Percentiles rank a stretch among this genome's conserved stretches.
phyloP scores from a whole-genome alignment of 352 stramenopile genomes.

The Globisporangium cederbergense region DNA sequence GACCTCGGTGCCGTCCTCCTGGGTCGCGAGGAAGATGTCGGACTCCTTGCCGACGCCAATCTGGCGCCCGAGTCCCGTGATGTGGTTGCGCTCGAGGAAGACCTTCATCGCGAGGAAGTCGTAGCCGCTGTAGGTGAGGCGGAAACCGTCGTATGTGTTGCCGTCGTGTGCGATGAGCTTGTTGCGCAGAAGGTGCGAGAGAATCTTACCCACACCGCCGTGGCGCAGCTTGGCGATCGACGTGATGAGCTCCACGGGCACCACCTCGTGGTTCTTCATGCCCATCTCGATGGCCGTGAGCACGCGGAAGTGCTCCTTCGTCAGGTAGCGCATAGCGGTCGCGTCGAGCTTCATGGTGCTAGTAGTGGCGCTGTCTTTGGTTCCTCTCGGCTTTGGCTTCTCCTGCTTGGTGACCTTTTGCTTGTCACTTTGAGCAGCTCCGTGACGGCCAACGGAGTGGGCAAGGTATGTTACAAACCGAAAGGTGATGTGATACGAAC shows the following conservation, averaged over 20 bases:
- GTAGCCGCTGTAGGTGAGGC: constrained; percentile 99
- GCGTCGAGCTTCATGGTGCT: constrained; percentile 91
- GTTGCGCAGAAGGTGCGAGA: constrained; percentile 95
- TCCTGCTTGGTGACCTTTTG: constrained; percentile 10
- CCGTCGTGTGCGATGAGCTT: constrained; percentile 98
- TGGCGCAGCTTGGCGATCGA: constrained; percentile 97
- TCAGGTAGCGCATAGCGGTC: constrained; percentile 92
- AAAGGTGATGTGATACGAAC: neutral
- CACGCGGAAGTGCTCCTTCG: constrained; percentile 96
- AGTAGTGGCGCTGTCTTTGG: constrained; percentile 5
- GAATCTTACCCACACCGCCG: constrained; percentile 97
- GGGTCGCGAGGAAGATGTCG: constrained; percentile 97
- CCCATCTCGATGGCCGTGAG: constrained; percentile 98
- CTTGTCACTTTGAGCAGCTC: constrained; percentile 11
- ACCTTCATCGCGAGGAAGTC: constrained; percentile 98
- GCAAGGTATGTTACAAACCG: constrained; percentile 8
- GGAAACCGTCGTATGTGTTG: constrained; percentile 95
- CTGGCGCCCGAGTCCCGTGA: constrained; percentile 87
- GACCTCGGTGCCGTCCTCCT: constrained; percentile 94
- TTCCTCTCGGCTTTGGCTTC: neutral
- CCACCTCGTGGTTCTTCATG: constrained; percentile 98
- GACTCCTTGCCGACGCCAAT: constrained; percentile 99
- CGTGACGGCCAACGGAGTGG: constrained; percentile 10
- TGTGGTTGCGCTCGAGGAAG: constrained; percentile 92
- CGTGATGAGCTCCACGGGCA: constrained; percentile 95